Base-by-base conservation (phyloP, 768 basidiomycete genomes). In the Tubosaeta sp. region DNA sequence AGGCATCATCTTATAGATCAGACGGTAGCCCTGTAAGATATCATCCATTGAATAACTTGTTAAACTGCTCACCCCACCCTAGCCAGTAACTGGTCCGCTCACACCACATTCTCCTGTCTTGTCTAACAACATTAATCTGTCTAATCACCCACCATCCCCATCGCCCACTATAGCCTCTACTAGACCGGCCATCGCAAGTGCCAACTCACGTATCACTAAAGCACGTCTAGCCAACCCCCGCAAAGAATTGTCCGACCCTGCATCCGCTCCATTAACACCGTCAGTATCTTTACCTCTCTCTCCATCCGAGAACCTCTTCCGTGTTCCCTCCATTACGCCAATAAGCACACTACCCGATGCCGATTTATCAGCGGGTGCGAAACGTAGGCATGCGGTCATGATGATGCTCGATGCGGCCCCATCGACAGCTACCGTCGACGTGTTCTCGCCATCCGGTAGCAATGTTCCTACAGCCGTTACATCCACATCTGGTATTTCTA, bases 341-440 rank as follows among this genome's bases (percentile, higher is more conserved):
- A 50, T 59, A 43, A 49, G 74, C 25, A 65, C 76, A 25, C 65
- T 75, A 12, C 54, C 67, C 12, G 61, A 65, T 24, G 5, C 54
- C 4, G 67, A 68, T 27, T 63, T 82, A 34, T 67, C 78, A 4
- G 74, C 79, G 0, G 86, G 85, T 29, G 74, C 80, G 1, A 90
- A 90, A 67, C 81, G 89, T 8, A 78, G 88, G 30, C 86, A 90
- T 58, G 84, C 86, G 0, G 77, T 86, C 60, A 87, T 89, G 83
- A 82, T 87, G 78, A 80, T 84, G 76, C 75, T 86, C 3, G 86
- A 88, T 57, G 71, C 83, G 0, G 59, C 73, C 14, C 59, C 76
- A 3, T 56, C 77, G 12, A 56, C 75, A 0, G 71, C 71, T 24
- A 60, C 73, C 21, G 68, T 74, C 14, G 59, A 68, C 1, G 62